These are phyloP conservation scores for Cercospora nicotianae DNA, from an alignment of 2,329 filamentous ascomycete species.

Conservation along the genomic window DNA sequence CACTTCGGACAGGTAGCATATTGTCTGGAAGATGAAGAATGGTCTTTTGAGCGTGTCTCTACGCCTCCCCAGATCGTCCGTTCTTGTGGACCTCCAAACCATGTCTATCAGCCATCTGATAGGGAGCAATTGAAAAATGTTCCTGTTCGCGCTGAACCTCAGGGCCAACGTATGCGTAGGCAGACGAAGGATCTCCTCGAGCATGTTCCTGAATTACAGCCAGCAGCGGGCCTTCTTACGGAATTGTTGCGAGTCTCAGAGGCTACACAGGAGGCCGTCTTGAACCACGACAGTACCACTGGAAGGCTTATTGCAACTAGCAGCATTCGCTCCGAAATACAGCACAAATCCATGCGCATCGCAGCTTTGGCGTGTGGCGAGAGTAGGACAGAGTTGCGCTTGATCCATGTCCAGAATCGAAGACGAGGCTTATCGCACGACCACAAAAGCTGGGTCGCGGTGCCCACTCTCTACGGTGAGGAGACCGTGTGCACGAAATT, in stretches of 20 bases:
- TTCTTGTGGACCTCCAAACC: slow-evolving; percentile 26
- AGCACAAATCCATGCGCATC: slow-evolving; percentile 37
- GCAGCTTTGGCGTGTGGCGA: slow-evolving; percentile 50
- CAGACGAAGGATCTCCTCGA: slow-evolving; percentile 28
- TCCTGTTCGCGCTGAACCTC: slow-evolving; percentile 1
- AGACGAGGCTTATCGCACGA: slow-evolving; percentile 57
- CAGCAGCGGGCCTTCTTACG: slow-evolving; percentile 21
- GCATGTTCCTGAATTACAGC: slow-evolving; percentile 29
- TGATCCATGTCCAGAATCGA: slow-evolving; percentile 54
- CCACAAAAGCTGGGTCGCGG: slow-evolving; percentile 49
- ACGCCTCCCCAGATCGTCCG: slow-evolving; percentile 21
- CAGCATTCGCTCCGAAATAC: slow-evolving; percentile 49
- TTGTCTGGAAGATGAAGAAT: slow-evolving; percentile 47
- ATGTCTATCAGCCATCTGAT: not conserved
- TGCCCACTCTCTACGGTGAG: slow-evolving; percentile 51
- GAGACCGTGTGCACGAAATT: slow-evolving; percentile 58
- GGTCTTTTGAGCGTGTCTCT: slow-evolving; percentile 39
- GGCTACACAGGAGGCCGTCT: slow-evolving; percentile 35
- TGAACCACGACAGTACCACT: slow-evolving; percentile 43
- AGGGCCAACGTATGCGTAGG: slow-evolving; percentile 3
- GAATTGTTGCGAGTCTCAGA: slow-evolving; percentile 34
- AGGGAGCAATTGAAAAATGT: not conserved
- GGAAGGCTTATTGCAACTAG: slow-evolving; percentile 58
- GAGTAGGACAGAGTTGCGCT: slow-evolving; percentile 58
- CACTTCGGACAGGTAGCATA: slow-evolving; percentile 55